Conservation (phyloP, 139 green algal species). For the Coccomyxa sp. region DNA sequence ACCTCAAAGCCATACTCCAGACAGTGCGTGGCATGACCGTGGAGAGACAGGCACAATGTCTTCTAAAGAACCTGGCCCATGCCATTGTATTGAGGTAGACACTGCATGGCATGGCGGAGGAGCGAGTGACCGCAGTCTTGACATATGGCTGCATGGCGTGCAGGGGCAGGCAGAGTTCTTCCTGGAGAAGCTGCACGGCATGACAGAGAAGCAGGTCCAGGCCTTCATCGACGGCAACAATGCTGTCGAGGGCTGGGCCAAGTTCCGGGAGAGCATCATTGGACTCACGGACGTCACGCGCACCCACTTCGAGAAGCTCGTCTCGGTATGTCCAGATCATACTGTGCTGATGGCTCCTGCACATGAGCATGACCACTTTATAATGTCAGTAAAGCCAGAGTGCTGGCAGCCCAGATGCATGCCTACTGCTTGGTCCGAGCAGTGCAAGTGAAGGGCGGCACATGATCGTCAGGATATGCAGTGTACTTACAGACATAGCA, state of each 20-base stretch:
- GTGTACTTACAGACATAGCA: not conserved
- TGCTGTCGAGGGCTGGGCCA: slow-evolving; percentile 25
- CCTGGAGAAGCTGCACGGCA: slow-evolving; percentile 79
- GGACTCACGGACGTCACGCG: slow-evolving; percentile 86
- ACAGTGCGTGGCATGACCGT: not conserved
- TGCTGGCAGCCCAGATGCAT: not conserved
- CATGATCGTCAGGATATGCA: not conserved
- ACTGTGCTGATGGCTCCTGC: not conserved
- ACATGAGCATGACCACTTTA: not conserved
- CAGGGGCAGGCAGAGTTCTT: slow-evolving; percentile 79
- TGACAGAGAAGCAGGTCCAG: slow-evolving; percentile 65
- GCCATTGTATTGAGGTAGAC: not conserved
- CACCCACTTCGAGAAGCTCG: slow-evolving; percentile 86
- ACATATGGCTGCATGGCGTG: not conserved
- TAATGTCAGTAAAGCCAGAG: not conserved
- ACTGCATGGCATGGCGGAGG: not conserved
- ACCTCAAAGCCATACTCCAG: not conserved
- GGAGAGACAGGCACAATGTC: not conserved
- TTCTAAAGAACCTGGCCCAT: not conserved
- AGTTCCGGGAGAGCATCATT: slow-evolving; percentile 79
- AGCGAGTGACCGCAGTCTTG: not conserved
- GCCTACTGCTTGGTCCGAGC: not conserved
- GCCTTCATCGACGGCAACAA: slow-evolving; percentile 27
- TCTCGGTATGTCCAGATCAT: slow-evolving; percentile 26
- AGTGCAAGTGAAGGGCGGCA: not conserved